Evolutionary conservation across 2,329 filamentous ascomycete genomes (phyloP), one percentile per base, ranked within the genome.

Genomic region (Talaromyces sp.): DNA sequence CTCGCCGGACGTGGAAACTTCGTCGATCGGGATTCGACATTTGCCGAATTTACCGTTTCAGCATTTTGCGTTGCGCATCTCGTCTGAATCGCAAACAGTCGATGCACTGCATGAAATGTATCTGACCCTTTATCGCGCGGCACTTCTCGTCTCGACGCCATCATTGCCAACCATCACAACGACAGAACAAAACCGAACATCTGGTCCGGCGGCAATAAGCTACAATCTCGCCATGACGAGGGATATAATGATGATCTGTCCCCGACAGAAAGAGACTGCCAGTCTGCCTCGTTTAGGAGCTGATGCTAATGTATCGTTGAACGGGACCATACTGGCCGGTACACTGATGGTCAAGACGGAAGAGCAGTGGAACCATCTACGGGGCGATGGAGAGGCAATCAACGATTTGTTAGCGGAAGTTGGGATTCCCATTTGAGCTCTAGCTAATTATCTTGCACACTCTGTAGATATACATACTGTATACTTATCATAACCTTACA

Each of bases 171-270:
- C 18, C 0, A 25, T 46, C 1, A 46, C 14, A 9, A 50, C 25
- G 3, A 14, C 6, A 6, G 57, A 58, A 48, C 18, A 39, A 9
- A 23, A 7, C 1, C 31, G 56, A n/a, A 39, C 35, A 2, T 69
- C 73, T 5, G 80, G 78, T 1, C 73, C 76, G 2, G 72, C 80
- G 0, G 75, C 76, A 0, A 81, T 86, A 52, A 84, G 82, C 70
- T 86, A 86, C 70, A 86, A 86, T 64, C 75, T 86, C 2, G 83
- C 81, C 9, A 82, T 86, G 79, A 86, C 83, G 0, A 78, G 76
- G 3, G 71, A 75, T 1, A 77, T 74, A 7, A 85, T 86, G 82
- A 78, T 81, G 60, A 80, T 86, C 21, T 77, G 81, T 39, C 83
- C 83, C 2, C 74, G 84, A 61, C 73, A 74, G 42, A 75, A 71